Conservation (phyloP, 2,329 filamentous ascomycete species). For the Monosporascus cannonballus region DNA sequence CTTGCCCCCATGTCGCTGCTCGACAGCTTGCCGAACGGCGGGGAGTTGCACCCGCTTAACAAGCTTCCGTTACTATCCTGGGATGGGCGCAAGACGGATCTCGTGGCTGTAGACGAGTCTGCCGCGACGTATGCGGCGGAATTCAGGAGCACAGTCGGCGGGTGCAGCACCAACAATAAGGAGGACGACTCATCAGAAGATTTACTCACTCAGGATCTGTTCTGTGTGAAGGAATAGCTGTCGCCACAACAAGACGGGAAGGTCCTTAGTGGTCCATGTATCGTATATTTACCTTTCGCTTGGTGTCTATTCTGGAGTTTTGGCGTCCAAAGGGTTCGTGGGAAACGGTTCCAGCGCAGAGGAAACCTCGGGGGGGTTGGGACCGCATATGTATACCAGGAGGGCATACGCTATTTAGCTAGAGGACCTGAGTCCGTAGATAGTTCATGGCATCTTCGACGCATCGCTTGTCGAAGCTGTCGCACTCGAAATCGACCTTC, state of each 20-base stretch:
- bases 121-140: constrained; percentile 46
- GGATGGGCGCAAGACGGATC: constrained; percentile 47
- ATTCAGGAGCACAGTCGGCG: constrained; percentile 63
- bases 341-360: too few species aligned
- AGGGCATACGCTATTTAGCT: background rate
- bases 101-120: constrained; percentile 33
- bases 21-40: constrained; percentile 39
- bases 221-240: constrained; percentile 47
- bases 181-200: constrained; percentile 17
- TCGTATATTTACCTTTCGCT: constrained; percentile 1
- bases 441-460: background rate
- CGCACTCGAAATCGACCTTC: constrained; percentile 14
- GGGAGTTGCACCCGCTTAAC: constrained; percentile 35
- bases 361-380: too few species aligned
- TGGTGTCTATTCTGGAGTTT: constrained; percentile 2
- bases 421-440: constrained; percentile 14
- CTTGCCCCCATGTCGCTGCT: constrained; percentile 44
- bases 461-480: background rate
- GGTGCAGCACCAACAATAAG: constrained; percentile 42
- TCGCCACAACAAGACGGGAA: background rate
- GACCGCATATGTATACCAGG: constrained; percentile 5
- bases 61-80: constrained; percentile 57
- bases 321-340: background rate
- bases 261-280: background rate
- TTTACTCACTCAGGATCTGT: constrained; percentile 53